These are phyloP conservation scores for Aureobasidium musti DNA, from an alignment of 2,329 filamentous ascomycete species.

Conservation along the genomic window DNA sequence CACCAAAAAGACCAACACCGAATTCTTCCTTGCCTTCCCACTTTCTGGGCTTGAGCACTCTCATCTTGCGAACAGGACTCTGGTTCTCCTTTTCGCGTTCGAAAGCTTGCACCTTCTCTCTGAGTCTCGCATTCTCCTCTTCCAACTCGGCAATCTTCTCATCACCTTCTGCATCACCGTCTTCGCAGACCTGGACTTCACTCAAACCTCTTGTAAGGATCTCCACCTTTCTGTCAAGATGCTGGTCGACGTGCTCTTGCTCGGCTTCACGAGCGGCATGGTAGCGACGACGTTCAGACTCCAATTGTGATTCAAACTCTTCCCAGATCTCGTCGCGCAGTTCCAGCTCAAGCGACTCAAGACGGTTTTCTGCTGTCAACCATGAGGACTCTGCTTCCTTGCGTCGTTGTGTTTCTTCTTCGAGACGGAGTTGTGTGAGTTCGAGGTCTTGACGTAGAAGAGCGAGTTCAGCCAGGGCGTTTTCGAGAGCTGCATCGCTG, in stretches of 20 bases:
- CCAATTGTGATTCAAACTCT: constrained; percentile 80
- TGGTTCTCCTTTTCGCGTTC: constrained; percentile 46
- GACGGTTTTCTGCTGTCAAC: constrained; percentile 61
- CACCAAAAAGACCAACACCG: constrained; percentile 36
- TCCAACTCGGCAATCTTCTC: constrained; percentile 46
- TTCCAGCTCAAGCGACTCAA: constrained; percentile 77
- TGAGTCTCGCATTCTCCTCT: constrained; percentile 50
- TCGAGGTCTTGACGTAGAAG: constrained; percentile 78
- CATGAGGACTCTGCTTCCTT: constrained; percentile 73
- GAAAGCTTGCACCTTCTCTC: constrained; percentile 43
- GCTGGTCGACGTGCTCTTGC: constrained; percentile 73
- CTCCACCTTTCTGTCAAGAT: constrained; percentile 85
- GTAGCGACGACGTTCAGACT: constrained; percentile 77
- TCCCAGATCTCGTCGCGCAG: constrained; percentile 85
- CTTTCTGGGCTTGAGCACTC: constrained; percentile 53
- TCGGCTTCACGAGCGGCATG: constrained; percentile 76
- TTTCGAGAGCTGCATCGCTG: constrained; percentile 67
- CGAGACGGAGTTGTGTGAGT: constrained; percentile 67
- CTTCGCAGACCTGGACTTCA: constrained; percentile 49
- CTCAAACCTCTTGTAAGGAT: constrained; percentile 61
- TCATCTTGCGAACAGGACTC: constrained; percentile 52
- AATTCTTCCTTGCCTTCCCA: constrained; percentile 45
- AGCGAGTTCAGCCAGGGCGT: constrained; percentile 76
- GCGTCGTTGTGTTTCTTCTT: constrained; percentile 69
- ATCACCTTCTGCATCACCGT: constrained; percentile 38